These are phyloP conservation scores for Mycosphaerella sp. DNA, from an alignment of 2,329 filamentous ascomycete species.

Conservation along the genomic window DNA sequence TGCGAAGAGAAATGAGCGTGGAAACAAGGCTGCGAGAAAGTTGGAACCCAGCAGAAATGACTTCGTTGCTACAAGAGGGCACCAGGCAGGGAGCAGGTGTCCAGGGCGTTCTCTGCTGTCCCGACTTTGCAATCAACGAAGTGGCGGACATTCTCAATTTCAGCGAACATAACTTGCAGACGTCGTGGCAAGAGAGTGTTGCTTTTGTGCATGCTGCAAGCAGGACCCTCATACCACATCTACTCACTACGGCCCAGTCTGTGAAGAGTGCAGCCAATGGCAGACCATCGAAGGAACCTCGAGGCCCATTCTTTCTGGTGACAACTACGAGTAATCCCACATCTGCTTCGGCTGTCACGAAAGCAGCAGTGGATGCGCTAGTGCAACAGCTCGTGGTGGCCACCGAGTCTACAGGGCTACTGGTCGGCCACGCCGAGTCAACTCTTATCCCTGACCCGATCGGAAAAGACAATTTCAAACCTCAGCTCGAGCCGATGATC, in stretches of 20 bases:
- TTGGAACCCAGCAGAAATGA: conserved; percentile 20
- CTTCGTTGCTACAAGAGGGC: conserved; percentile 13
- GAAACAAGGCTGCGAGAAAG: conserved; percentile 16
- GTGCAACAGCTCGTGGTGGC: conserved; percentile 17
- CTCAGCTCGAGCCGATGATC: background rate
- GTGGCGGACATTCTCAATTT: conserved; percentile 22
- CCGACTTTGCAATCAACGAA: conserved; percentile 12
- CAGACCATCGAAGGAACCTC: conserved; percentile 4
- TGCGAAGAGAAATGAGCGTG: conserved; percentile 25
- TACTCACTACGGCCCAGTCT: conserved; percentile 9
- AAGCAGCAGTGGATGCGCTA: conserved; percentile 15
- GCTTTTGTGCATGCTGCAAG: conserved; percentile 24
- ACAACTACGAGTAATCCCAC: conserved; percentile 8
- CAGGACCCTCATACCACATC: conserved; percentile 8
- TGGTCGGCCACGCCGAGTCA: conserved; percentile 19
- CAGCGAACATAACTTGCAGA: conserved; percentile 17
- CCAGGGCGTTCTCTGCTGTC: conserved; percentile 26
- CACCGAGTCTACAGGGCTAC: conserved; percentile 14
- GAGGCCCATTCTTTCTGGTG: conserved; percentile 21
- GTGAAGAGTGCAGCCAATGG: conserved; percentile 1
- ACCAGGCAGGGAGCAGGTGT: conserved; percentile 14
- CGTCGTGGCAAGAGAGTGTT: conserved; percentile 23
- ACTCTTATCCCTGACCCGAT: conserved; percentile 20
- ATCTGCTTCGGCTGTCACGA: conserved; percentile 15
- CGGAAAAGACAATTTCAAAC: conserved; percentile 8